Percentiles rank a stretch among this genome's conserved stretches.
These are phyloP conservation scores for Gracilaria domingensis DNA, from an alignment of 23 red algal species.

Conservation along the genomic window DNA sequence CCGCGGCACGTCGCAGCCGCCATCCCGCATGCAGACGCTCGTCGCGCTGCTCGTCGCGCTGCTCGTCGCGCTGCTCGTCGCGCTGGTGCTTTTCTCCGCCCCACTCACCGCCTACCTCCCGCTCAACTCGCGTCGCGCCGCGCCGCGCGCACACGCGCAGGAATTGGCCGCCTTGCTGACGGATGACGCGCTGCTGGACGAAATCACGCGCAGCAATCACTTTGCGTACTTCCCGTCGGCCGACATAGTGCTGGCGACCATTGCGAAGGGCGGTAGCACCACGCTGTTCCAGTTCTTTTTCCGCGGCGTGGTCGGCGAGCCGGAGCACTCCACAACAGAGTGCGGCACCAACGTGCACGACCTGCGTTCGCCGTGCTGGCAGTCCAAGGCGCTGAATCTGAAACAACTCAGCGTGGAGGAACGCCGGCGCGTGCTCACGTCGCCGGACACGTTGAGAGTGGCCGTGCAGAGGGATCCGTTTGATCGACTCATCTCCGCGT, in stretches of 20 bases:
- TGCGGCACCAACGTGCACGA: slow-evolving; percentile 32
- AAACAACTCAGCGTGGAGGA: background rate
- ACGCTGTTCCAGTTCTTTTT: slow-evolving; percentile 41
- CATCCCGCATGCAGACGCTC: no score
- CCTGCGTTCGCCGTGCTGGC: slow-evolving; percentile 20
- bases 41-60: no score
- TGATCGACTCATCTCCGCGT: slow-evolving; percentile 45
- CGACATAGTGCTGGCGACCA: slow-evolving; percentile 31
- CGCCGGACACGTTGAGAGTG: slow-evolving; percentile 15
- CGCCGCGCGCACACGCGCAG: background rate
- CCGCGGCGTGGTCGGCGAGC: slow-evolving; percentile 6
- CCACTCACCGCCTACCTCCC: no score
- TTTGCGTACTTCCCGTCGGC: slow-evolving; percentile 51
- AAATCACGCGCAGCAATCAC: background rate
- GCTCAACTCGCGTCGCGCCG: no score
- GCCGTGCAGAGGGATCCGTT: slow-evolving; percentile 55
- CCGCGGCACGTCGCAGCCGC: no score
- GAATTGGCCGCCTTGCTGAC: background rate
- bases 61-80: no score
- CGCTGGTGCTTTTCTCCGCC: no score
- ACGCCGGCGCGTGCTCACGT: slow-evolving; percentile 18
- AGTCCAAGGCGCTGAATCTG: background rate
- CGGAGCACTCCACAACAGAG: no score
- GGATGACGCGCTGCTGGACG: background rate
- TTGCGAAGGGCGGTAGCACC: slow-evolving; percentile 56